These are phyloP conservation scores for Collybia sp. DNA, from an alignment of 768 basidiomycete genomes.

Conservation along the genomic window DNA sequence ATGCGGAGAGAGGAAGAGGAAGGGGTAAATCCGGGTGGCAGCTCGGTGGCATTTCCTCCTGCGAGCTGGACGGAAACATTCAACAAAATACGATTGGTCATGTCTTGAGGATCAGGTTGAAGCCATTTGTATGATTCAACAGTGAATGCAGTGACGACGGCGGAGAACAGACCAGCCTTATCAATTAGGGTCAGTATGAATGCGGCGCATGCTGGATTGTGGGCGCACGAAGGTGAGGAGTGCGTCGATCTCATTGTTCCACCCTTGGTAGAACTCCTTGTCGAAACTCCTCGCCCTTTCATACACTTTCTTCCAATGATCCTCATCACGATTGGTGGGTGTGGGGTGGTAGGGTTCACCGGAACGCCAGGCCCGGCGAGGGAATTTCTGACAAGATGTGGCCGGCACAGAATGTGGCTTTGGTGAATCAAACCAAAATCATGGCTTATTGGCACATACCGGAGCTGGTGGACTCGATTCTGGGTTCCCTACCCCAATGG, in stretches of 20 bases:
- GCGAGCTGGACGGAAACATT: neutral
- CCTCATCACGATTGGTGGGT: too few relatives aligned
- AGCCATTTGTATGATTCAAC: slow-evolving; percentile 13
- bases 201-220: too few relatives aligned
- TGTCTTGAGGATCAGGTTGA: slow-evolving; percentile 10
- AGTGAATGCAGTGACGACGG: slow-evolving; percentile 15
- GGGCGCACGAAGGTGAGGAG: slow-evolving; percentile 31
- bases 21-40: neutral
- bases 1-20: neutral
- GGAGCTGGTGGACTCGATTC: too few relatives aligned
- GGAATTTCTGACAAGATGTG: too few relatives aligned
- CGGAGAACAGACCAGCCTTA: slow-evolving; percentile 18
- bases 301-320: too few relatives aligned
- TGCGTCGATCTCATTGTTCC: slow-evolving; percentile 38
- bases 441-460: too few relatives aligned
- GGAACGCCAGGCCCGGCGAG: too few relatives aligned
- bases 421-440: too few relatives aligned
- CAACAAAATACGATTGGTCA: slow-evolving; percentile 2
- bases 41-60: neutral
- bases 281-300: slow-evolving; percentile 27
- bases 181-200: too few relatives aligned
- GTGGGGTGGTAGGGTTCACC: too few relatives aligned
- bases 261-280: slow-evolving; percentile 23
- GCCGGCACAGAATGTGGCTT: too few relatives aligned
- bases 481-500: too few relatives aligned